Evolutionary conservation across 2,329 filamentous ascomycete species (phyloP).

Genomic region (Fusarium lyarnte): DNA sequence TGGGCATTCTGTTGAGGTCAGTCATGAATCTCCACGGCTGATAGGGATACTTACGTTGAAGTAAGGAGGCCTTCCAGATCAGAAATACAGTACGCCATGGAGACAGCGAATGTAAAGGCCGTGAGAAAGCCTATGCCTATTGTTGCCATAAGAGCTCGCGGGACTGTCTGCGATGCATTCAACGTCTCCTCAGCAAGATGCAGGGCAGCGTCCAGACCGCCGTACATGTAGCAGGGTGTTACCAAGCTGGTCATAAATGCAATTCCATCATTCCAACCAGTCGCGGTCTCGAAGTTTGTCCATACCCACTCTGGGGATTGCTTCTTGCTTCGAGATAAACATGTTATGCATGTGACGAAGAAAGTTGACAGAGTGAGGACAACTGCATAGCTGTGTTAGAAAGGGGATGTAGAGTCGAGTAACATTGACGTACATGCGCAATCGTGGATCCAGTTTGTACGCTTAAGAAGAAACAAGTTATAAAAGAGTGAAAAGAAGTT

Average conservation of each 20-base stretch:
- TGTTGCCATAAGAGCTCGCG: not conserved
- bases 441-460: not conserved
- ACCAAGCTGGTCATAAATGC: not conserved
- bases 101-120: not conserved
- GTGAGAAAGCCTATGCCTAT: not conserved
- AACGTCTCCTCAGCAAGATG: not conserved
- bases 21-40: too few species aligned
- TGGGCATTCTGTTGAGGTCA: not conserved
- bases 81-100: not conserved
- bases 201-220: not conserved
- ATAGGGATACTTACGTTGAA: not conserved
- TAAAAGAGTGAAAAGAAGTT: not conserved
- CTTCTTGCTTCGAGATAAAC: not conserved
- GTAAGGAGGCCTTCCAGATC: not conserved
- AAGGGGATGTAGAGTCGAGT: accelerated
- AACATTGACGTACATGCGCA: not conserved
- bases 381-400: not conserved
- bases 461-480: not conserved
- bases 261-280: not conserved
- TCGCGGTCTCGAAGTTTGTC: not conserved
- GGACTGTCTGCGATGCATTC: not conserved
- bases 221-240: not conserved
- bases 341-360: not conserved
- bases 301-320: not conserved
- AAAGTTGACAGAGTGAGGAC: not conserved